These are phyloP conservation scores for Ministeria vibrans DNA, from an alignment of 78 protist species.

Conservation along the genomic window DNA sequence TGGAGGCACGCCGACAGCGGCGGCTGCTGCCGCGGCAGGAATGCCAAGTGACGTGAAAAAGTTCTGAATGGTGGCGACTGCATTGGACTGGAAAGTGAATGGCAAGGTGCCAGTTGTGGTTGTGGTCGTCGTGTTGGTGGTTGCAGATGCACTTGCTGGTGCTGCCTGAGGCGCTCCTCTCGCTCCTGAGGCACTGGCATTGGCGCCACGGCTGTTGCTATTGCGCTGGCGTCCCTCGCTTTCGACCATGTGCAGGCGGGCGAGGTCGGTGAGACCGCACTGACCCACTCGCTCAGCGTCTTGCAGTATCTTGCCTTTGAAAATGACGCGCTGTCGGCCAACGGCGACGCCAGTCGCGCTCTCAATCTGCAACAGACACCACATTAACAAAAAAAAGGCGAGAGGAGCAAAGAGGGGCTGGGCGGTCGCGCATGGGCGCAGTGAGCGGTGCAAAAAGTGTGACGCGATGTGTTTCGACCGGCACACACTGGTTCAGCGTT, in stretches of 20 bases:
- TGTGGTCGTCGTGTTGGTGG: neutral
- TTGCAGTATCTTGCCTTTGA: neutral
- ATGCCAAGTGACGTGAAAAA: neutral
- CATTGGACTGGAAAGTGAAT: neutral
- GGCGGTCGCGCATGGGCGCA: neutral
- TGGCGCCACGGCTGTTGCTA: neutral
- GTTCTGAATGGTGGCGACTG: neutral
- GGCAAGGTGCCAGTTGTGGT: neutral
- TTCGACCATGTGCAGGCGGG: neutral
- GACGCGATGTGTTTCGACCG: no score
- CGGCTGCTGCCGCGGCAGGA: neutral
- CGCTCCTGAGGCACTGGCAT: neutral
- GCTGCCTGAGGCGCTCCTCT: neutral
- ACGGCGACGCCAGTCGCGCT: neutral
- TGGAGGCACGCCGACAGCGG: no score
- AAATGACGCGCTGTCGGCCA: neutral
- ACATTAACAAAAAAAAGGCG: neutral
- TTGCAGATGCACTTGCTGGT: neutral
- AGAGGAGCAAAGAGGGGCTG: neutral
- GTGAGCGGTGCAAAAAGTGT: neutral
- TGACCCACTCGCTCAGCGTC: neutral
- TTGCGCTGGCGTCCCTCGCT: neutral
- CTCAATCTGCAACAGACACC: neutral
- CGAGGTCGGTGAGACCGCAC: neutral
- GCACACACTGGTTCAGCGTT: no score